Conservation (phyloP, 768 basidiomycete genomes). For the Collybiopsis confluens region DNA sequence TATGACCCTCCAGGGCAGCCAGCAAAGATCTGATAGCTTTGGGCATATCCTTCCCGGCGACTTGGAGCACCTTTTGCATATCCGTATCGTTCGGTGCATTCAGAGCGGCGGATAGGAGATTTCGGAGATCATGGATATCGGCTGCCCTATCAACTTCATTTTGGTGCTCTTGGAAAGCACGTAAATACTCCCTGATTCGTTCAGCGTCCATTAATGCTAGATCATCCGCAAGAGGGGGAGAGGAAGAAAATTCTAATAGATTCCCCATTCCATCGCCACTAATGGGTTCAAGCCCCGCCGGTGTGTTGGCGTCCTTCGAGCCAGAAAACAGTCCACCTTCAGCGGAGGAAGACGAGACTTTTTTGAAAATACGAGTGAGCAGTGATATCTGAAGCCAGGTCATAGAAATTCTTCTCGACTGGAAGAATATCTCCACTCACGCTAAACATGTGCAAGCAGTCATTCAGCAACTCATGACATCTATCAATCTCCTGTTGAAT, state of each 20-base stretch:
- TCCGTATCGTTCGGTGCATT: constrained; percentile 32
- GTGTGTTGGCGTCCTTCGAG: too few species aligned
- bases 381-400: neutral
- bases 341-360: constrained; percentile 19
- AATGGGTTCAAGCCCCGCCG: too few species aligned
- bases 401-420: too few species aligned
- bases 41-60: constrained; percentile 39
- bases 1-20: constrained; percentile 31
- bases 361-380: neutral
- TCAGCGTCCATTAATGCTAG: neutral
- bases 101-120: constrained; percentile 34
- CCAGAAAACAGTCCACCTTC: too few species aligned
- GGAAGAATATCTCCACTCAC: too few species aligned
- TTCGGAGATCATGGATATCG: constrained; percentile 34
- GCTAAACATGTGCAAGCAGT: constrained; percentile 39
- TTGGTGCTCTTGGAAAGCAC: constrained; percentile 23
- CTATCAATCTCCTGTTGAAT: constrained; percentile 33
- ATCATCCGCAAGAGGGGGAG: neutral
- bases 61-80: constrained; percentile 38
- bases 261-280: neutral
- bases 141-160: constrained; percentile 29
- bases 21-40: constrained; percentile 50
- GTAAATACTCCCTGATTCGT: neutral
- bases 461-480: constrained; percentile 40
- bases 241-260: neutral